Conservation (phyloP, 1,139 yeast species). For the Nakaseomyces sp. region DNA sequence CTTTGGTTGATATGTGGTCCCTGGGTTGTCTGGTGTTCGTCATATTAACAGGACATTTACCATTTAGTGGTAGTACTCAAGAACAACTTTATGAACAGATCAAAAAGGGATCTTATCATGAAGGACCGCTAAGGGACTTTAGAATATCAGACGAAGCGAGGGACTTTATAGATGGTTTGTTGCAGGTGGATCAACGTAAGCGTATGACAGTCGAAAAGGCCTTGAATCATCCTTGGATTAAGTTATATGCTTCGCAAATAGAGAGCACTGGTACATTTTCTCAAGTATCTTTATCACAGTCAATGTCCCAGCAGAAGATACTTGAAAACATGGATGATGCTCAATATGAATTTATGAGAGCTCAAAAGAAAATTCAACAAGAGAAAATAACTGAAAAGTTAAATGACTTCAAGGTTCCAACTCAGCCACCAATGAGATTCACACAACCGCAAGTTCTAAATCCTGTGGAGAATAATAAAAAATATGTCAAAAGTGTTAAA, state of each 20-base stretch:
- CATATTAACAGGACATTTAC: conserved; percentile 80
- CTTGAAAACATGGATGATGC: conserved; percentile 39
- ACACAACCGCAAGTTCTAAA: conserved; percentile 24
- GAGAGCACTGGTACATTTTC: conserved; percentile 17
- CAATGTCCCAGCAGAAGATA: conserved; percentile 58
- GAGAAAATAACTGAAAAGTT: conserved; percentile 13
- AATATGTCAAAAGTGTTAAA: conserved; percentile 7
- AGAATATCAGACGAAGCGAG: conserved; percentile 57
- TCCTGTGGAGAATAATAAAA: conserved; percentile 8
- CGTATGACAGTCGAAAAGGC: conserved; percentile 70
- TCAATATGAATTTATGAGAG: conserved; percentile 24
- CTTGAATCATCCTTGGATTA: conserved; percentile 52
- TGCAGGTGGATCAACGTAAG: conserved; percentile 64
- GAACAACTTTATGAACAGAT: conserved; percentile 74
- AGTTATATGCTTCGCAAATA: conserved; percentile 7
- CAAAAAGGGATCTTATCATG: conserved; percentile 68
- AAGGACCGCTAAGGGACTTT: conserved; percentile 63
- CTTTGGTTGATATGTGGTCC: conserved; percentile 93
- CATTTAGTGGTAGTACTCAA: conserved; percentile 88
- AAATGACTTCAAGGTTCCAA: conserved; percentile 31
- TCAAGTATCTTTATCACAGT: conserved; percentile 58
- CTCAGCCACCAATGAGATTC: conserved; percentile 26
- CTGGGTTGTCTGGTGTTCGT: conserved; percentile 88
- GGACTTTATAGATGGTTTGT: conserved; percentile 56
- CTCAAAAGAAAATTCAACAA: conserved; percentile 36